phyloP scores from a whole-genome alignment of 208 protist genomes.

The Crithidia brevicula region DNA sequence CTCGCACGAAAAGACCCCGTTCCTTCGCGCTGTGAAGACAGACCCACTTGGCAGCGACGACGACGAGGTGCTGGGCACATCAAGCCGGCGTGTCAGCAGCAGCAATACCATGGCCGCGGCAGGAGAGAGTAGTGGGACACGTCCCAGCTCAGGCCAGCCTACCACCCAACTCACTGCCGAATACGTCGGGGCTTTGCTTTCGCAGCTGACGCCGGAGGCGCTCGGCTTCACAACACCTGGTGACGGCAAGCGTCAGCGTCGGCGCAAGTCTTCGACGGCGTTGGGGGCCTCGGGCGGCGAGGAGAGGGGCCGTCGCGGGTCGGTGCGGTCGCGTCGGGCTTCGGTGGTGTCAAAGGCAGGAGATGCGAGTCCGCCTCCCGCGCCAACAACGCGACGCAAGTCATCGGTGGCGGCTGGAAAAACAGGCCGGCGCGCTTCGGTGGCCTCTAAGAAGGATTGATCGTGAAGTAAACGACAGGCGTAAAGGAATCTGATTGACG shows the following conservation, averaged over 20 bases:
- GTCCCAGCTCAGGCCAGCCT: background rate
- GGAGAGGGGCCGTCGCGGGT: background rate
- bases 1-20: background rate
- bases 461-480: background rate
- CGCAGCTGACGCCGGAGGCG: slow-evolving; percentile 51
- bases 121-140: no score
- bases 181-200: slow-evolving; percentile 43
- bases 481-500: no score
- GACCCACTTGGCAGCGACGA: background rate
- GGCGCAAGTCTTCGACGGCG: slow-evolving; percentile 23
- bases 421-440: slow-evolving; percentile 2
- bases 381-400: slow-evolving; percentile 3
- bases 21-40: background rate
- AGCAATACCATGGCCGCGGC: no score
- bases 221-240: slow-evolving; percentile 25
- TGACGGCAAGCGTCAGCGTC: slow-evolving; percentile 6
- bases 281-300: background rate
- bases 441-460: slow-evolving; percentile 24
- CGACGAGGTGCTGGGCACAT: background rate
- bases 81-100: slow-evolving; percentile 3
- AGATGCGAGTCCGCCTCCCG: background rate
- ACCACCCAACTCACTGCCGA: slow-evolving; percentile 34
- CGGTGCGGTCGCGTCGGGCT: background rate
- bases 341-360: slow-evolving; percentile 8
- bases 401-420: slow-evolving; percentile 1